Evolutionary conservation across 2,329 filamentous ascomycete species (phyloP).

Genomic region (Leptographium galeiforme): DNA sequence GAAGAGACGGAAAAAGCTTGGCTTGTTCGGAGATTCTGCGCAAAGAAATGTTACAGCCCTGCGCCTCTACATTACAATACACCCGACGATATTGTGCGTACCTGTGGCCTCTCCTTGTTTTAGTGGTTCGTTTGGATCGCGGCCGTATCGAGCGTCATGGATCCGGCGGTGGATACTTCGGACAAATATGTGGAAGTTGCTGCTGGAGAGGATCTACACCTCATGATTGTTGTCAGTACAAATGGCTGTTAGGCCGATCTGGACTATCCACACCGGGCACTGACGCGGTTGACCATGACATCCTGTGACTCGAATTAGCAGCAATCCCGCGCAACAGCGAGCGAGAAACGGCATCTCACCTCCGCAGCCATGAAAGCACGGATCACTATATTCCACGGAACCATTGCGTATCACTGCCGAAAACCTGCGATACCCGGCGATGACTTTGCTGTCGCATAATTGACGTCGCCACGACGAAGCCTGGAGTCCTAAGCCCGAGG

Average conservation of each 20-base stretch:
- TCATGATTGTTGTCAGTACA: not conserved
- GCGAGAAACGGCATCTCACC: not conserved
- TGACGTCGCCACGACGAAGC: not conserved
- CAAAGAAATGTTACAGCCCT: too few relatives aligned
- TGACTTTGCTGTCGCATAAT: not conserved
- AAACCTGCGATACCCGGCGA: not conserved
- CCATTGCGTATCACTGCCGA: slow-evolving; percentile 2
- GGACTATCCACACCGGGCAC: not conserved
- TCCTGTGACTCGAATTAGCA: slow-evolving; percentile 2
- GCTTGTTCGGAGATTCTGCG: too few relatives aligned
- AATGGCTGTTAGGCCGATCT: not conserved
- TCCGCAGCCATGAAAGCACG: slow-evolving; percentile 8
- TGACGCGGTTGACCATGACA: slow-evolving; percentile 9
- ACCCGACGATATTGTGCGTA: slow-evolving; percentile 10
- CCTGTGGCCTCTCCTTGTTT: slow-evolving; percentile 39
- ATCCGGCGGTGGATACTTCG: slow-evolving; percentile 37
- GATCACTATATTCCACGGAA: slow-evolving; percentile 8
- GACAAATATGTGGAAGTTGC: slow-evolving; percentile 37
- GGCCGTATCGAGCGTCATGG: slow-evolving; percentile 34
- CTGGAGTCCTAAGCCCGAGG: too few relatives aligned
- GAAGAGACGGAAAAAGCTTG: too few relatives aligned
- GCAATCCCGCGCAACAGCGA: not conserved
- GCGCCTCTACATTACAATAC: too few relatives aligned
- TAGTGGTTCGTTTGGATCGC: slow-evolving; percentile 35
- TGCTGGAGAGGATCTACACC: slow-evolving; percentile 33